Conservation (phyloP, 1,139 yeast species). For the Candida glucosophila region DNA sequence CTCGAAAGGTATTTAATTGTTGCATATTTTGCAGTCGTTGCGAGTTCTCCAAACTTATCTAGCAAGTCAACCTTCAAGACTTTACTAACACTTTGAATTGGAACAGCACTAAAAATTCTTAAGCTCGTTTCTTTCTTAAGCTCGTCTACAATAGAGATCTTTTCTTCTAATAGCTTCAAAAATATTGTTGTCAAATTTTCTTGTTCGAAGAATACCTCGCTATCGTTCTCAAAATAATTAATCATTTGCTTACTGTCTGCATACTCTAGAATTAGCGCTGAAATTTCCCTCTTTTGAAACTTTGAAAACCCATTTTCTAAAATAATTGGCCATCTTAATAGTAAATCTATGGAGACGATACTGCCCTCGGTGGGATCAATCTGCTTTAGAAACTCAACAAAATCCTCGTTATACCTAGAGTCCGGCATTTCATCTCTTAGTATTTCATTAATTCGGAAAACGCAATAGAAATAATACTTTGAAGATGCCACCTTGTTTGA, state of each 20-base stretch:
- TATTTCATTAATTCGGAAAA: conserved; percentile 43
- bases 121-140: not conserved
- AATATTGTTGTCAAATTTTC: conserved; percentile 10
- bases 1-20: conserved; percentile 9
- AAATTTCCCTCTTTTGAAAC: conserved; percentile 8
- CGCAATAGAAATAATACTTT: conserved; percentile 25
- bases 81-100: not conserved
- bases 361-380: conserved; percentile 10
- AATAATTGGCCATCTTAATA: conserved; percentile 51
- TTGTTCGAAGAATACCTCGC: conserved; percentile 38
- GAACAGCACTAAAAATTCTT: not conserved
- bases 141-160: not conserved
- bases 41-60: too few relatives aligned
- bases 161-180: not conserved
- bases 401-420: conserved; percentile 12
- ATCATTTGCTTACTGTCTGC: conserved; percentile 6
- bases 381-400: conserved; percentile 16
- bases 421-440: conserved; percentile 19
- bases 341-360: conserved; percentile 8
- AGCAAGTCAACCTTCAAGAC: not conserved
- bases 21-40: conserved; percentile 1
- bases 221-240: conserved; percentile 10
- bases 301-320: conserved; percentile 26
- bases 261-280: conserved; percentile 7
- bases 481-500: conserved; percentile 1